A percentile compares a stretch with the other conserved stretches of the same genome.
phyloP scores from a whole-genome alignment of 345 rosid species.

The Clarkia xantiana region DNA sequence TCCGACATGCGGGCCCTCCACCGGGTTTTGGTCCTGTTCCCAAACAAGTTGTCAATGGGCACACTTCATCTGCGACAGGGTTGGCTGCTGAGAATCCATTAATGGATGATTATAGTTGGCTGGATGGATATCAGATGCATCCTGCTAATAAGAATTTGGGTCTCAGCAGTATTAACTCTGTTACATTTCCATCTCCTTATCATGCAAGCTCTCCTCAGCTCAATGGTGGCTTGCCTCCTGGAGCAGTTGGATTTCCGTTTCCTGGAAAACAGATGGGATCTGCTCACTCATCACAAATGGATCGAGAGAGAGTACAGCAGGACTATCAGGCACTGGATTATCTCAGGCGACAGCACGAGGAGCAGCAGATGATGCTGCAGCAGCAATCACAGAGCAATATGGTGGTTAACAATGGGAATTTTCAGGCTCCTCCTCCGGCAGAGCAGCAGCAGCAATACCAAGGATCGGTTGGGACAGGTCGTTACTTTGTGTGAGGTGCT shows the following conservation, averaged over 20 bases:
- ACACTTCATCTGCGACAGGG: slow-evolving; percentile 13
- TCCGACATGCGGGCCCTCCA: slow-evolving; percentile 82
- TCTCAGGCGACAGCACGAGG: slow-evolving; percentile 31
- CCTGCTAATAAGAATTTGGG: slow-evolving; percentile 31
- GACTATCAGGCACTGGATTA: slow-evolving; percentile 32
- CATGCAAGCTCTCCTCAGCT: slow-evolving; percentile 34
- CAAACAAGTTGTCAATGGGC: slow-evolving; percentile 30
- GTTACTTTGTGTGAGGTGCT: slow-evolving; percentile 67
- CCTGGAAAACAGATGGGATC: slow-evolving; percentile 63
- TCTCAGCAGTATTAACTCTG: slow-evolving; percentile 21
- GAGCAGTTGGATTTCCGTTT: slow-evolving; percentile 58
- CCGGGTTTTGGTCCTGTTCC: slow-evolving; percentile 75
- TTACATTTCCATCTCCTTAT: slow-evolving; percentile 17
- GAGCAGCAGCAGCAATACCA: slow-evolving; percentile 49
- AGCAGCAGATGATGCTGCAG: slow-evolving; percentile 41
- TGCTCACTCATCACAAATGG: slow-evolving; percentile 32
- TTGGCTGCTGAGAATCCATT: slow-evolving; percentile 8
- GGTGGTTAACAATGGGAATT: slow-evolving; percentile 33
- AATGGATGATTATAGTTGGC: slow-evolving; percentile 89
- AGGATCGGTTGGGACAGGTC: slow-evolving; percentile 70
- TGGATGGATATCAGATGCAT: slow-evolving; percentile 81
- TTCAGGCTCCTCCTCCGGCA: slow-evolving; percentile 44
- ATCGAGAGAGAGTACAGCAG: slow-evolving; percentile 39
- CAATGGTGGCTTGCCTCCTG: slow-evolving; percentile 35
- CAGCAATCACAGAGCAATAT: slow-evolving; percentile 18